A percentile compares a stretch with the other conserved stretches of the same genome.
Conservation (phyloP, 805 yeast species). For the Candida yuanshanica region DNA sequence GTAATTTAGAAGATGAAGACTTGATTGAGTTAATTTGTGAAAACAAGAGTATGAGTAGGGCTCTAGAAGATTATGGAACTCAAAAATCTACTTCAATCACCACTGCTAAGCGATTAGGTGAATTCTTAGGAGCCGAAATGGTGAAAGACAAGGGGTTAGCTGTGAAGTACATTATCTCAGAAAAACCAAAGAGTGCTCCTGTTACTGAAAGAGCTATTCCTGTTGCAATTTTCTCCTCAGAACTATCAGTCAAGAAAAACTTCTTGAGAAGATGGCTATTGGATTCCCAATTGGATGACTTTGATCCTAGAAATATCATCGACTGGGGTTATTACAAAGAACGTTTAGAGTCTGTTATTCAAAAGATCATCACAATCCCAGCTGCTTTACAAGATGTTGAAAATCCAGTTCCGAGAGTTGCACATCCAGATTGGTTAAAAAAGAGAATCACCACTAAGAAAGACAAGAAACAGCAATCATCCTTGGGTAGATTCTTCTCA, state of each 20-base stretch:
- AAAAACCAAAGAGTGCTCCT: constrained; percentile 77
- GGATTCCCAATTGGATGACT: constrained; percentile 68
- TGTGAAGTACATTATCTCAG: constrained; percentile 87
- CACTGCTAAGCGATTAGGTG: constrained; percentile 89
- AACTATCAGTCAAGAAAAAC: constrained; percentile 56
- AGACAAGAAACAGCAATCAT: constrained; percentile 69
- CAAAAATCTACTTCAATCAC: constrained; percentile 95
- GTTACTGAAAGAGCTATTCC: constrained; percentile 96
- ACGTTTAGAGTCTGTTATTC: constrained; percentile 86
- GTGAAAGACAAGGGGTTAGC: constrained; percentile 92
- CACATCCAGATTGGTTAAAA: constrained; percentile 90
- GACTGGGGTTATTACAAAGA: constrained; percentile 94
- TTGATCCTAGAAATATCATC: constrained; percentile 82
- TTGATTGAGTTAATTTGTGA: constrained; percentile 92
- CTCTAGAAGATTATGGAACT: constrained; percentile 79
- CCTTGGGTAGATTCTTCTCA: constrained; percentile 52
- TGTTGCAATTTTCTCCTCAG: constrained; percentile 91
- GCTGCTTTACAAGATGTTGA: constrained; percentile 86
- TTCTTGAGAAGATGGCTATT: constrained; percentile 83
- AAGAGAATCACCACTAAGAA: constrained; percentile 53
- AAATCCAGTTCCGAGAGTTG: constrained; percentile 93
- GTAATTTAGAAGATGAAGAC: constrained; percentile 87
- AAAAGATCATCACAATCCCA: constrained; percentile 92
- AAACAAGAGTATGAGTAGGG: constrained; percentile 90
- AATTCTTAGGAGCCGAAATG: constrained; percentile 93